Conservation (phyloP, 2,329 filamentous ascomycete species). For the Drechslerella coelobrocha region DNA sequence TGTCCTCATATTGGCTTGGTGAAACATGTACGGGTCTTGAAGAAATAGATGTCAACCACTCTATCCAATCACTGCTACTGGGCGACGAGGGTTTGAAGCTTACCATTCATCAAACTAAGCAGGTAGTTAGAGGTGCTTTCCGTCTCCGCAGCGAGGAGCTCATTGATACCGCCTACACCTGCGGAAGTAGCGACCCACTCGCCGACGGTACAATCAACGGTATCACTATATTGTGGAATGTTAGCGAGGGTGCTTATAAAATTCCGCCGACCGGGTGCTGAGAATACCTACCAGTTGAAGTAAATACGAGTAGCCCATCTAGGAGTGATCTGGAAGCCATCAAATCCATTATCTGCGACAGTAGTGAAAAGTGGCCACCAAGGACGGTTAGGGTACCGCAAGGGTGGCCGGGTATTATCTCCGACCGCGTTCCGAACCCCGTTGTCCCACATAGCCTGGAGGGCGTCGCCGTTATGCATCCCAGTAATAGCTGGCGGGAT, state of each 20-base stretch:
- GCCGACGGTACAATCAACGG: conserved; percentile 64
- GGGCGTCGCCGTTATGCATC: conserved; percentile 69
- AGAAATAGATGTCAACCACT: neutral
- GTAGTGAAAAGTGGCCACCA: conserved; percentile 67
- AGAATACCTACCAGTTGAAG: conserved; percentile 64
- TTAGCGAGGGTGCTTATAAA: conserved; percentile 3
- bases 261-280: neutral
- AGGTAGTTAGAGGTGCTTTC: conserved; percentile 66
- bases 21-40: conserved; percentile 68
- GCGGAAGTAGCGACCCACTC: conserved; percentile 69
- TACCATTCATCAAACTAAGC: conserved; percentile 38
- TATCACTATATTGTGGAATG: conserved; percentile 57
- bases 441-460: conserved; percentile 67
- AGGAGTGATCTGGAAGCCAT: conserved; percentile 66
- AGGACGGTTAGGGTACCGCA: conserved; percentile 64
- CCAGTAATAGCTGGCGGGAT: conserved; percentile 71
- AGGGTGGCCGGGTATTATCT: conserved; percentile 67
- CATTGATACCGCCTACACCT: conserved; percentile 61
- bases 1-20: conserved; percentile 68
- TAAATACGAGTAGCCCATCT: conserved; percentile 70
- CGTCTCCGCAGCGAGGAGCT: conserved; percentile 64
- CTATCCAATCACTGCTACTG: too few species aligned
- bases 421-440: conserved; percentile 68
- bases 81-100: conserved; percentile 61
- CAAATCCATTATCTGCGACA: conserved; percentile 64